Conservation (phyloP, 2,329 filamentous ascomycete species). For the Fusarium pininemorale region DNA sequence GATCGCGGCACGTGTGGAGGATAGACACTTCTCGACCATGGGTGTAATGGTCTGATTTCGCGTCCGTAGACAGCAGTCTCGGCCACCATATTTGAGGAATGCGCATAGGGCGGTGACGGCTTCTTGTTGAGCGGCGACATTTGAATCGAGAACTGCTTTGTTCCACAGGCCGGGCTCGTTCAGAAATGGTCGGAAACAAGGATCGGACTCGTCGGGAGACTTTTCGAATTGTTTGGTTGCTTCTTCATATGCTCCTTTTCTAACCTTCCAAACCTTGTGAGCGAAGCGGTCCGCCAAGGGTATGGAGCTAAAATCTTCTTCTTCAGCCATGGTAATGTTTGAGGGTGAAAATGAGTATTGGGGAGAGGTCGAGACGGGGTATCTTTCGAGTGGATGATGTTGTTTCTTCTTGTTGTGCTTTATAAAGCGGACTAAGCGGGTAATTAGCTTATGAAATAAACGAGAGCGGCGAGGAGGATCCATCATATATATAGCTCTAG, state of each 20-base stretch:
- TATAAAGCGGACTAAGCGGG: constrained; percentile 40
- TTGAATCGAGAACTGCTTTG: constrained; percentile 89
- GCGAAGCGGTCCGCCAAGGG: constrained; percentile 82
- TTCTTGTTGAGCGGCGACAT: constrained; percentile 96
- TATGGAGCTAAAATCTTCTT: constrained; percentile 84
- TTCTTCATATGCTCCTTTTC: constrained; percentile 94
- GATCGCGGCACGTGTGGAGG: constrained; percentile 86
- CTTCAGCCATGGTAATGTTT: constrained; percentile 74
- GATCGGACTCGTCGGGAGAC: constrained; percentile 85
- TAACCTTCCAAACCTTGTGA: constrained; percentile 93
- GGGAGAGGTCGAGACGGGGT: constrained; percentile 29
- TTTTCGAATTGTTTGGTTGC: constrained; percentile 86
- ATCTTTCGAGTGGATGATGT: constrained; percentile 32
- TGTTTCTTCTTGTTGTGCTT: constrained; percentile 33
- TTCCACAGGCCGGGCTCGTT: constrained; percentile 91
- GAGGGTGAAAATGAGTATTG: constrained; percentile 24
- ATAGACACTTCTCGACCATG: constrained; percentile 90
- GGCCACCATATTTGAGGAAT: constrained; percentile 90
- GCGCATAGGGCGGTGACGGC: constrained; percentile 87
- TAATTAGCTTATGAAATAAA: constrained; percentile 46
- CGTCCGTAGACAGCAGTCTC: constrained; percentile 81
- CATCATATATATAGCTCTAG: constrained; percentile 31
- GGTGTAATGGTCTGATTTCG: constrained; percentile 77
- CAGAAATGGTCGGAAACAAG: constrained; percentile 86
- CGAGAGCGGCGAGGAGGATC: constrained; percentile 34